A percentile compares a stretch with the other conserved stretches of the same genome.
phyloP scores from a whole-genome alignment of 306 rosid genomes.

The Acmispon strigosus region DNA sequence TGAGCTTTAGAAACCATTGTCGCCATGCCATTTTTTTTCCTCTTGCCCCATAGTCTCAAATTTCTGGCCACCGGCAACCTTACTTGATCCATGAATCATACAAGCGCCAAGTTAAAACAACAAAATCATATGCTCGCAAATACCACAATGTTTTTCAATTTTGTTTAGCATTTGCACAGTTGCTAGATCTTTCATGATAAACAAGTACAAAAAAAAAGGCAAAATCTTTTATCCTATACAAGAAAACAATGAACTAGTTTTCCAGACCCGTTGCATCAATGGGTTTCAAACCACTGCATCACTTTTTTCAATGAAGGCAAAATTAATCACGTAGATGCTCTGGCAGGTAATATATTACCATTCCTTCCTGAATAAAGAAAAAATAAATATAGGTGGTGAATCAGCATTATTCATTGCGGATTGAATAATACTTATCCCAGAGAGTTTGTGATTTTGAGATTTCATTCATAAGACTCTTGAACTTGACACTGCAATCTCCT shows the following conservation, averaged over 20 bases:
- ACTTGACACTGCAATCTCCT: constrained; percentile 91
- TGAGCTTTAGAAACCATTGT: no score
- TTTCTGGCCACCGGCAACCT: no score
- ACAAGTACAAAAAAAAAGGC: constrained; percentile 5
- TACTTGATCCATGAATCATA: no score
- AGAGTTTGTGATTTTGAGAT: constrained; percentile 72
- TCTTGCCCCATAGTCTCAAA: no score
- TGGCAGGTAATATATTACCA: not conserved
- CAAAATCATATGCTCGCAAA: no score
- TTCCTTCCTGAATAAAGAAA: constrained; percentile 7
- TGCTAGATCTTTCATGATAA: not conserved
- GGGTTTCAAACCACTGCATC: not conserved
- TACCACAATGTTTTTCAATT: no score
- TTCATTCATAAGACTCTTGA: constrained; percentile 90
- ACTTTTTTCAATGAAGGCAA: not conserved
- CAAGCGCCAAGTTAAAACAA: no score
- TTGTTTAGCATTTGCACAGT: no score
- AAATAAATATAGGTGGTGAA: not conserved
- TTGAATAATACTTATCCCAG: constrained; percentile 73
- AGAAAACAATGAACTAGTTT: constrained; percentile 19
- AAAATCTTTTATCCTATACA: constrained; percentile 40
- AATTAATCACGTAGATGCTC: not conserved
- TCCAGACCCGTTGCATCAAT: constrained; percentile 18
- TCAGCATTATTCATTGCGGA: constrained; percentile 72
- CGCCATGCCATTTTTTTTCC: no score